phyloP scores from a whole-genome alignment of 352 stramenopile species.

The Sclerospora graminicola region DNA sequence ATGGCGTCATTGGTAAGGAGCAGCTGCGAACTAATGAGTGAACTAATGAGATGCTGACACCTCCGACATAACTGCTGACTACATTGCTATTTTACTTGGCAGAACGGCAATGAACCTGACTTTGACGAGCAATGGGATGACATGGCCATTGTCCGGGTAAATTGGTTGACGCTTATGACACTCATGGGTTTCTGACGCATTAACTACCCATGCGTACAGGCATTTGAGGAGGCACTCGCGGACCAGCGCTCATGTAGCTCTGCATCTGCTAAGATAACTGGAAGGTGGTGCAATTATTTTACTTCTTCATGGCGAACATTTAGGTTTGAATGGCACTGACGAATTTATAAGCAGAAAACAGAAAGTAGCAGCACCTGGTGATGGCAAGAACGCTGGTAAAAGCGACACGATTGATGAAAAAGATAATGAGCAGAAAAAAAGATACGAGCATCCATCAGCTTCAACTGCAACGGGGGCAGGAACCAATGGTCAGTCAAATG shows the following conservation, averaged over 20 bases:
- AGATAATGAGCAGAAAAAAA: slow-evolving; percentile 6
- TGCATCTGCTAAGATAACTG: slow-evolving; percentile 5
- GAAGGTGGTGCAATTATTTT: slow-evolving; percentile 5
- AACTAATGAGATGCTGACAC: too few relatives aligned
- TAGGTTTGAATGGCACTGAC: background rate
- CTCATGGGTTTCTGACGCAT: background rate
- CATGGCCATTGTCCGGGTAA: slow-evolving; percentile 69
- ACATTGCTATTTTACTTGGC: background rate
- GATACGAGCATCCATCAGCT: background rate
- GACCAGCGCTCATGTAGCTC: slow-evolving; percentile 26
- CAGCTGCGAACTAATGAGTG: background rate
- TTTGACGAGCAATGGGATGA: slow-evolving; percentile 72
- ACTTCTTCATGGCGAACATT: too few relatives aligned
- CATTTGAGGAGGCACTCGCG: slow-evolving; percentile 57
- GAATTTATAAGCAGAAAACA: slow-evolving; percentile 15
- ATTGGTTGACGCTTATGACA: slow-evolving; percentile 1
- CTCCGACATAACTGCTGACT: too few relatives aligned
- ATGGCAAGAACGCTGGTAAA: slow-evolving; percentile 14
- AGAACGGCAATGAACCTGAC: slow-evolving; percentile 39
- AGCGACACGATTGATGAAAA: slow-evolving; percentile 11
- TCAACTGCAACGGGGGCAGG: background rate
- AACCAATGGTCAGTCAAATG: slow-evolving; percentile 8
- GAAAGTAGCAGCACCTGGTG: slow-evolving; percentile 2
- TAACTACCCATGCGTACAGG: slow-evolving; percentile 18
- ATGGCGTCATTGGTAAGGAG: background rate